phyloP scores from a whole-genome alignment of 1,284 basidiomycete species.

The Baeospora myosura region DNA sequence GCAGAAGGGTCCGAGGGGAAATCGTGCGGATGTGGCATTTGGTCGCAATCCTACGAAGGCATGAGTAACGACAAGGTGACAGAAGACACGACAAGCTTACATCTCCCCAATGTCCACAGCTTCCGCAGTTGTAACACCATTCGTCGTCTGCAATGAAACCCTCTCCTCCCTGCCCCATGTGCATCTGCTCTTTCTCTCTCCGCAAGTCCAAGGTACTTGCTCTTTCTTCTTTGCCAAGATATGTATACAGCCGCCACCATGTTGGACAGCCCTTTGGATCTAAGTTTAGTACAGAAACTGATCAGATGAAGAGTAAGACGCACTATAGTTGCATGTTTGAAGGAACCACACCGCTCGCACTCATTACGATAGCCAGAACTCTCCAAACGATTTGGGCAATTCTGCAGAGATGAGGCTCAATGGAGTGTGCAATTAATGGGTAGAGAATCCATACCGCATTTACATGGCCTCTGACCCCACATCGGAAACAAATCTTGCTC shows the following conservation, averaged over 20 bases:
- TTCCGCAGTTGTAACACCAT: constrained; percentile 89
- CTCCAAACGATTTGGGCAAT: constrained; percentile 64
- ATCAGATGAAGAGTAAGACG: constrained; percentile 20
- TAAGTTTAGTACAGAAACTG: constrained; percentile 1
- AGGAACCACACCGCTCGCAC: constrained; percentile 74
- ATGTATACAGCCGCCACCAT: constrained; percentile 83
- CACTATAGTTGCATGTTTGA: constrained; percentile 63
- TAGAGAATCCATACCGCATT: constrained; percentile 39
- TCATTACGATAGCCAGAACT: constrained; percentile 33
- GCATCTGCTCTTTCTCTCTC: constrained; percentile 38
- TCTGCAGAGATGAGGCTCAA: constrained; percentile 33
- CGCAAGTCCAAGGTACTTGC: constrained; percentile 40
- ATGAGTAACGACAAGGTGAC: constrained; percentile 4
- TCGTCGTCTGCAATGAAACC: constrained; percentile 64
- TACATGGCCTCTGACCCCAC: constrained; percentile 84
- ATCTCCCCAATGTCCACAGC: constrained; percentile 78
- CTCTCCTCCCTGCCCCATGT: constrained; percentile 68
- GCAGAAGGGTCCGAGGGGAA: constrained; percentile 60
- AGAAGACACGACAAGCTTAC: constrained; percentile 38
- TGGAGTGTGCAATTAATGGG: not conserved
- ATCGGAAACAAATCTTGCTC: constrained; percentile 78
- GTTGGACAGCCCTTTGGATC: constrained; percentile 72
- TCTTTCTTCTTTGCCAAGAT: constrained; percentile 54
- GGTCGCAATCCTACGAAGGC: constrained; percentile 60
- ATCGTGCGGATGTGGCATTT: constrained; percentile 40